These are phyloP conservation scores for Colletotrichum abscissum DNA, from an alignment of 2,329 filamentous ascomycete species.

Conservation along the genomic window DNA sequence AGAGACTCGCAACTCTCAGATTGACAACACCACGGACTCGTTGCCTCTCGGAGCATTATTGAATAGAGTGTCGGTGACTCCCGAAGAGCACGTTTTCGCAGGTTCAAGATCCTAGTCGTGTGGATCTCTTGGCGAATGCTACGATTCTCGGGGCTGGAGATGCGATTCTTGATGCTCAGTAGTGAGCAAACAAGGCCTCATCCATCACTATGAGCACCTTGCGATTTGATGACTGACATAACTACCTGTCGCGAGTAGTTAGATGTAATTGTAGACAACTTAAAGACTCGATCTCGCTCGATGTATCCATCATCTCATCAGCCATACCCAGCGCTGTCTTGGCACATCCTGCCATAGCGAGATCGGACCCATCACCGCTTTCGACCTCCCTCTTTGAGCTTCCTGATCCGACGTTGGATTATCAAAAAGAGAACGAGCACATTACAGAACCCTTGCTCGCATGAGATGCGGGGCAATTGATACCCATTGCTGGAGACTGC, in stretches of 20 bases:
- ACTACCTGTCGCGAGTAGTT: background rate
- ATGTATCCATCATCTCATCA: accelerated
- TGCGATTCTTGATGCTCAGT: background rate
- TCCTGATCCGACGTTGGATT: conserved; percentile 12
- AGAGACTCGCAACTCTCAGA: background rate
- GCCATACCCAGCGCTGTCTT: background rate
- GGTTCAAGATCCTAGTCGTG: conserved; percentile 17
- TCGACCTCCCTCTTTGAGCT: conserved; percentile 22
- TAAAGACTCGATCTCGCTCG: background rate
- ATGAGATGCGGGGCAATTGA: conserved; percentile 8
- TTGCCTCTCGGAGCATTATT: too few species aligned
- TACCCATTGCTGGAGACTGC: conserved; percentile 7
- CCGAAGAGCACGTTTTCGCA: conserved; percentile 22
- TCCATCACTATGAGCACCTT: background rate
- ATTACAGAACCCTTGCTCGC: background rate
- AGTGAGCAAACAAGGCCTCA: background rate
- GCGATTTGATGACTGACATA: background rate
- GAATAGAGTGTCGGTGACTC: background rate
- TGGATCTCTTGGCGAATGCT: conserved; percentile 15
- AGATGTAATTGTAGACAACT: accelerated
- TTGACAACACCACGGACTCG: background rate
- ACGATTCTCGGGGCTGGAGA: background rate
- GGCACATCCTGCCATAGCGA: background rate
- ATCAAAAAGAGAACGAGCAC: conserved; percentile 15
- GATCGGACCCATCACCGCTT: background rate